phyloP scores from a whole-genome alignment of 164 flowering plant genomes.

The Dillenia turbinata region DNA sequence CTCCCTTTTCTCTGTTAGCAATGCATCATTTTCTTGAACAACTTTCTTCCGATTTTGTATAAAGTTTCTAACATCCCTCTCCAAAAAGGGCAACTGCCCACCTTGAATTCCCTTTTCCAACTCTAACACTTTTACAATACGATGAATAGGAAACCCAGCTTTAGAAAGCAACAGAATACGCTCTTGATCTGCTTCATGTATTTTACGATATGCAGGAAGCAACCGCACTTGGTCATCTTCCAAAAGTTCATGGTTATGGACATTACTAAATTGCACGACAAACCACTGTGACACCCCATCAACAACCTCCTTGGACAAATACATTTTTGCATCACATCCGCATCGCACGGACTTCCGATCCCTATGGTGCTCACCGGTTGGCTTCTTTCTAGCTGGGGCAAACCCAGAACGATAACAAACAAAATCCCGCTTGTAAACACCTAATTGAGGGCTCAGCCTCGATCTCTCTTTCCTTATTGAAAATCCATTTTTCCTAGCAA shows the following conservation, averaged over 20 bases:
- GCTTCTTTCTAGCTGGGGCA: slow-evolving; percentile 45
- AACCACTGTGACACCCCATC: slow-evolving; percentile 57
- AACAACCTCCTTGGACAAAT: slow-evolving; percentile 52
- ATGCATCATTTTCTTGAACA: slow-evolving; percentile 55
- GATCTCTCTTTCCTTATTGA: slow-evolving; percentile 69
- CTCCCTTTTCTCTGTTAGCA: slow-evolving; percentile 47
- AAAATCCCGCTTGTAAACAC: slow-evolving; percentile 58
- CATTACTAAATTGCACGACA: slow-evolving; percentile 62
- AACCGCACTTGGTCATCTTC: slow-evolving; percentile 70
- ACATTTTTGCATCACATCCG: slow-evolving; percentile 74
- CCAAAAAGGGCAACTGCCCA: slow-evolving; percentile 58
- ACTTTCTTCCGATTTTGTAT: slow-evolving; percentile 48
- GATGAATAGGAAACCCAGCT: slow-evolving; percentile 67
- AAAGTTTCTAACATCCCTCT: slow-evolving; percentile 67
- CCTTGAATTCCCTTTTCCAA: slow-evolving; percentile 60
- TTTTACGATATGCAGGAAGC: slow-evolving; percentile 70
- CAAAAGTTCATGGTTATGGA: slow-evolving; percentile 72
- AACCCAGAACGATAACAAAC: slow-evolving; percentile 73
- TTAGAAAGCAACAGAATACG: slow-evolving; percentile 60
- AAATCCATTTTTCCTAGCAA: slow-evolving; percentile 65
- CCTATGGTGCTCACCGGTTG: slow-evolving; percentile 46
- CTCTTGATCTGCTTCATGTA: slow-evolving; percentile 62
- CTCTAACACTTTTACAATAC: slow-evolving; percentile 61
- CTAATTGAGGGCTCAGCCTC: slow-evolving; percentile 47
- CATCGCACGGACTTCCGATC: slow-evolving; percentile 63